Conservation (phyloP, 805 yeast genomes). For the Hanseniaspora occidentalis region DNA sequence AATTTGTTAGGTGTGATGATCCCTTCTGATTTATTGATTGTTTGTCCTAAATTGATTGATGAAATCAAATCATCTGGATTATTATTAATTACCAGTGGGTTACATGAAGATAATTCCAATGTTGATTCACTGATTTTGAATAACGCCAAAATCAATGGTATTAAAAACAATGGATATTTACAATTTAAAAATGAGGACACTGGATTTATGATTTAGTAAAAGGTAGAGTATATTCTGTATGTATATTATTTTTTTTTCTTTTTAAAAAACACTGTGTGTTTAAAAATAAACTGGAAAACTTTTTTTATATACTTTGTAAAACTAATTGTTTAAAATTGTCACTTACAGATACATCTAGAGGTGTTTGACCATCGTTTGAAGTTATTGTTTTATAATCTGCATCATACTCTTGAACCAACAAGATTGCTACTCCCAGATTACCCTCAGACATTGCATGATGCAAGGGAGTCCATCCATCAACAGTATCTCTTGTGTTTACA, state of each 20-base stretch:
- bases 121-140: background rate
- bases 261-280: background rate
- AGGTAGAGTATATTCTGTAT: background rate
- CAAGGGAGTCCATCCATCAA: constrained; percentile 70
- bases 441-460: constrained; percentile 92
- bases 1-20: constrained; percentile 77
- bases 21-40: constrained; percentile 52
- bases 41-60: constrained; percentile 67
- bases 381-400: constrained; percentile 41
- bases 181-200: constrained; percentile 10
- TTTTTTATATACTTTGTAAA: constrained; percentile 10
- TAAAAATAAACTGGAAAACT: background rate
- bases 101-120: constrained; percentile 16
- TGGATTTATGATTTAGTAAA: background rate
- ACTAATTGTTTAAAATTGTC: constrained; percentile 35
- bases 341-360: constrained; percentile 43
- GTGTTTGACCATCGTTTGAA: constrained; percentile 41
- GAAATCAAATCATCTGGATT: constrained; percentile 71
- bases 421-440: constrained; percentile 59
- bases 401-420: constrained; percentile 43
- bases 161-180: constrained; percentile 12
- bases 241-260: background rate
- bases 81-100: constrained; percentile 61
- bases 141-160: constrained; percentile 17
- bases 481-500: constrained; percentile 50